phyloP scores from a whole-genome alignment of 108 stramenopile species.

The Nannochloropsis gaditana region DNA sequence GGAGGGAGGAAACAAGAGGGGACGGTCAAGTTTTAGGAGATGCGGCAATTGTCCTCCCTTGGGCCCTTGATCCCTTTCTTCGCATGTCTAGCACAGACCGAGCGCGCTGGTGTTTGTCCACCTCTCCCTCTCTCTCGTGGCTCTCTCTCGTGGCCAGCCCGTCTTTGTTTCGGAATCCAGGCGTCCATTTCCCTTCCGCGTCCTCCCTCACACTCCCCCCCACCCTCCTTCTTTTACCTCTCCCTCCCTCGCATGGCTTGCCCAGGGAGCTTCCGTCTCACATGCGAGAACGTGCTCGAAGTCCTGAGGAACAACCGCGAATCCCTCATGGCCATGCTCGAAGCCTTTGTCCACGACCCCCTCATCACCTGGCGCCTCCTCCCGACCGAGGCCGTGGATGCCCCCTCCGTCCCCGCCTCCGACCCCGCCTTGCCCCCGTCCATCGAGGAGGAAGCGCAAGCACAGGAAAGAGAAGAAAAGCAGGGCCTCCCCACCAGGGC shows the following conservation, averaged over 20 bases:
- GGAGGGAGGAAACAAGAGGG: not conserved
- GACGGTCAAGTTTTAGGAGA: not conserved
- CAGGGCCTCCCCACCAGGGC: not conserved
- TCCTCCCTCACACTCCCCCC: too few species aligned
- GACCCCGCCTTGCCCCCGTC: not conserved
- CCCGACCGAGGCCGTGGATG: not conserved
- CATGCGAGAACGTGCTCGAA: conserved; percentile 21
- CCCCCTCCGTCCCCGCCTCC: not conserved
- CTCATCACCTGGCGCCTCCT: conserved; percentile 35
- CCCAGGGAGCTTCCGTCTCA: not conserved
- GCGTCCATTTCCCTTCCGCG: too few species aligned
- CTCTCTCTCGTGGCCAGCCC: not conserved
- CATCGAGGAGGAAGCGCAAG: not conserved
- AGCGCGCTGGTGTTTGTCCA: too few species aligned
- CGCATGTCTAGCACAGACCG: too few species aligned
- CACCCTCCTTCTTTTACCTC: too few species aligned
- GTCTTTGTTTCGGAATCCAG: not conserved
- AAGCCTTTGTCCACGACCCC: conserved; percentile 42
- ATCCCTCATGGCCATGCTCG: conserved; percentile 39
- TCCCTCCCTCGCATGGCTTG: not conserved
- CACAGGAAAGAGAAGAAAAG: not conserved
- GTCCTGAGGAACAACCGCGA: conserved; percentile 27
- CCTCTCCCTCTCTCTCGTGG: too few species aligned
- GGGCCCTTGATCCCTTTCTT: not conserved
- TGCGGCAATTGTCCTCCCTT: not conserved